Conservation (phyloP, 192 early-diverging fungal species). For the Umbelopsis isabellina region DNA sequence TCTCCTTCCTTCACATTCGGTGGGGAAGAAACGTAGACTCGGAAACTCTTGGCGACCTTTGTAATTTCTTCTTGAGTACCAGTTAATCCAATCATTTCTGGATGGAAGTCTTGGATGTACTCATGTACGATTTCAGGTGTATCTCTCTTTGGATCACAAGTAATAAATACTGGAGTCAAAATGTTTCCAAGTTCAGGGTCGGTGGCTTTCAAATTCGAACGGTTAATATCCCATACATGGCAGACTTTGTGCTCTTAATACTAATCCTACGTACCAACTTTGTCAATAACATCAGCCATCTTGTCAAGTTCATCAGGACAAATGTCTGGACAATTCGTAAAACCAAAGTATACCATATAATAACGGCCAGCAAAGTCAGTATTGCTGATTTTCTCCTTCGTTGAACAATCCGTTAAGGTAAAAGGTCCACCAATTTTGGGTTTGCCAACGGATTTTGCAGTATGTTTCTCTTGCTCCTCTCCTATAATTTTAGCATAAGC, state of each 20-base stretch:
- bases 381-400: constrained; percentile 73
- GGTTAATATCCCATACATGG: neutral
- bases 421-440: constrained; percentile 92
- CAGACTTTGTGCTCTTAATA: neutral
- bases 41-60: constrained; percentile 83
- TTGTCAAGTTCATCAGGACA: constrained; percentile 99
- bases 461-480: constrained; percentile 41
- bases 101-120: constrained; percentile 91
- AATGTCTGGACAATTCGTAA: constrained; percentile 98
- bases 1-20: constrained; percentile 76
- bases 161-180: constrained; percentile 91
- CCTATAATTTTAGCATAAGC: constrained; percentile 16
- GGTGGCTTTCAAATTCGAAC: neutral
- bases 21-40: constrained; percentile 94
- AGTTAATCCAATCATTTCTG: constrained; percentile 90
- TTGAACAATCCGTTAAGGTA: constrained; percentile 74
- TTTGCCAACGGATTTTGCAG: constrained; percentile 65
- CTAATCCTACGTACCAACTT: constrained; percentile 58
- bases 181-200: constrained; percentile 33
- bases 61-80: constrained; percentile 85
- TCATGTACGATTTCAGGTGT: constrained; percentile 76
- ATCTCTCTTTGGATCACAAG: constrained; percentile 96
- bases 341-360: constrained; percentile 97
- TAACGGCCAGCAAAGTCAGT: constrained; percentile 82
- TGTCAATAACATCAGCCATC: constrained; percentile 88